Conservation (phyloP, 2,329 filamentous ascomycete genomes). For the Atkinsonella texensis region DNA sequence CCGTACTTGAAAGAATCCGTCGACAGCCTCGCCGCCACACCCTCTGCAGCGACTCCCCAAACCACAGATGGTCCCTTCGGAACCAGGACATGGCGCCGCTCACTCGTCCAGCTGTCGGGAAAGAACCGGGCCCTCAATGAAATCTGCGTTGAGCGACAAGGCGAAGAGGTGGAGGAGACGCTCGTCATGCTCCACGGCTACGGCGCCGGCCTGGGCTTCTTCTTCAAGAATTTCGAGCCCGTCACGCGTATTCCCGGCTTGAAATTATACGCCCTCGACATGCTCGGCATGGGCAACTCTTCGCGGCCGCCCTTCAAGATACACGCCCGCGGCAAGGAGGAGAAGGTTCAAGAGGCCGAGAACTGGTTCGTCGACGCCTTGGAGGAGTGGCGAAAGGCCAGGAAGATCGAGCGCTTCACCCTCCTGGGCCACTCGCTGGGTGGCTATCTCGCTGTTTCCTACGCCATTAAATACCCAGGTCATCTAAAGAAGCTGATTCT, state of each 20-base stretch:
- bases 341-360: constrained; percentile 80
- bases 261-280: constrained; percentile 86
- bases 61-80: constrained; percentile 62
- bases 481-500: constrained; percentile 92
- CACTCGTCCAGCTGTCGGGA: constrained; percentile 72
- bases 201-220: constrained; percentile 90
- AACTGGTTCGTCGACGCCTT: constrained; percentile 92
- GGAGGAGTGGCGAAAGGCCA: constrained; percentile 86
- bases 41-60: constrained; percentile 10
- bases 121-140: constrained; percentile 86
- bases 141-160: constrained; percentile 75
- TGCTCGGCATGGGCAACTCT: constrained; percentile 90
- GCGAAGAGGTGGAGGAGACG: constrained; percentile 69
- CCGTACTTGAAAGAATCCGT: constrained; percentile 70
- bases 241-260: constrained; percentile 68
- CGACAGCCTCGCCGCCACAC: constrained; percentile 44
- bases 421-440: constrained; percentile 87
- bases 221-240: constrained; percentile 95
- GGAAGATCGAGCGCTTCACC: constrained; percentile 87
- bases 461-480: constrained; percentile 92
- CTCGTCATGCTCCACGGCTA: constrained; percentile 96
- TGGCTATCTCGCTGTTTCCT: constrained; percentile 89
- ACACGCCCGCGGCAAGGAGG: constrained; percentile 65
- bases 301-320: constrained; percentile 75
- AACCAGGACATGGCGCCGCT: constrained; percentile 72